Conservation (phyloP, 176 grass and related monocot species). For the Bonia amplexicaulis region DNA sequence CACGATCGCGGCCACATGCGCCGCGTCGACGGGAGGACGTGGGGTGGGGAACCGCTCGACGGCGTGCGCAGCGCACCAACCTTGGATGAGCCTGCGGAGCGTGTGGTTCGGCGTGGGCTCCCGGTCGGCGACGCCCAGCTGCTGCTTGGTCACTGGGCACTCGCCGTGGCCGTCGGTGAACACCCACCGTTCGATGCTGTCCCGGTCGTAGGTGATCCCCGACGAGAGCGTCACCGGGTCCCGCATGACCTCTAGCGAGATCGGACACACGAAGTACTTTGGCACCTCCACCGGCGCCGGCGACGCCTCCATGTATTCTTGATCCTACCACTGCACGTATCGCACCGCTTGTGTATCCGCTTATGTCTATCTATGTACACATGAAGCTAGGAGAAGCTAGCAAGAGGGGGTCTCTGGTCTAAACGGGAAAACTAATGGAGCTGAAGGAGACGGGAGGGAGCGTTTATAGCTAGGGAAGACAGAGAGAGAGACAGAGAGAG, state of each 20-base stretch:
- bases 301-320: constrained; percentile 15
- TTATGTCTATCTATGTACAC: neutral
- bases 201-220: constrained; percentile 89
- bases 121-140: constrained; percentile 24
- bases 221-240: constrained; percentile 77
- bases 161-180: constrained; percentile 39
- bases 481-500: neutral
- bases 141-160: constrained; percentile 62
- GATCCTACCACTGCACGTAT: neutral
- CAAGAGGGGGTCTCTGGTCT: neutral
- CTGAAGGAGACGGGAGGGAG: neutral
- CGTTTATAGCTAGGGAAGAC: neutral
- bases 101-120: constrained; percentile 89
- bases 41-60: constrained; percentile 73
- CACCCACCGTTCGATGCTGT: constrained; percentile 76
- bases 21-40: neutral
- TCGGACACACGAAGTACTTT: constrained; percentile 74
- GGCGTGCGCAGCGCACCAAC: constrained; percentile 63
- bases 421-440: constrained; percentile 35
- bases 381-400: neutral
- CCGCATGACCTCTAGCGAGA: constrained; percentile 80
- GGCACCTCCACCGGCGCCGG: constrained; percentile 53
- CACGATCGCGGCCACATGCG: no score
- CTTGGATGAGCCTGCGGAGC: constrained; percentile 75
- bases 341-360: neutral